Base-by-base conservation (phyloP, 495 filamentous ascomycete species). In the Polyplosphaeria fusca region DNA sequence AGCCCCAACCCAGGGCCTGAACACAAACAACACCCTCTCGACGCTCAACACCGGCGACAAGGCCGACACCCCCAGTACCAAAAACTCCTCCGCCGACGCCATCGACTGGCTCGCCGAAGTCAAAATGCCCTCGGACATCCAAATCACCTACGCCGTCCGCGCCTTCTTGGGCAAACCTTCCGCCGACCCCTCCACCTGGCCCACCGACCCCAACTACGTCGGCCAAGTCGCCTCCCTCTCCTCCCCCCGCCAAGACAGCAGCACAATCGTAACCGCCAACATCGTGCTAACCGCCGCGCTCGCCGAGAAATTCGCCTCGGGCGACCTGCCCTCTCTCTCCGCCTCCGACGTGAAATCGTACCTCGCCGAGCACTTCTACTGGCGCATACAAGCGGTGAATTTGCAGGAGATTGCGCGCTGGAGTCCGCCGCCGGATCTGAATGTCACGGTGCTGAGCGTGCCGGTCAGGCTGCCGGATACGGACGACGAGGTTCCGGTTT, bases 121-220 rank as follows among this genome's bases (percentile, higher is more conserved):
- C 23, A 47, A 47, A 26, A 47, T 60, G 41, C 57, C 57, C 1
- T 48, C 51, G 14, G 57, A 55, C 44, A 53, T 60, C 28, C 22
- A 55, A 14, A 38, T 48, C 20, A 47, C 57, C 3, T 60, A 54
- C 50, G 28, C 42, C 0, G 57, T 60, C 9, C 42, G 50, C 14
- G 49, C 45, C 27, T 60, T 60, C 44, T 32, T 60, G n/a, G 57
- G 57, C 14, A 40, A 2, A 2, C 45, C 45, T 1, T 22, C 32
- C 49, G 5, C 24, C 5, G 32, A 60, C 22, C 37, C 57, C 7
- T 48, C 38, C 23, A 16, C 32, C 7, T 60, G 57, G 57, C 18
- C 57, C 7, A 54, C 43, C 20, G 57, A 60, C 25, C 50, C 57
- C n/a, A 54, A 60, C 37, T 60, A 48, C 49, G 43, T 60, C 14